Conservation (phyloP, 2,329 filamentous ascomycete species). For the Phaeoacremonium minimum region DNA sequence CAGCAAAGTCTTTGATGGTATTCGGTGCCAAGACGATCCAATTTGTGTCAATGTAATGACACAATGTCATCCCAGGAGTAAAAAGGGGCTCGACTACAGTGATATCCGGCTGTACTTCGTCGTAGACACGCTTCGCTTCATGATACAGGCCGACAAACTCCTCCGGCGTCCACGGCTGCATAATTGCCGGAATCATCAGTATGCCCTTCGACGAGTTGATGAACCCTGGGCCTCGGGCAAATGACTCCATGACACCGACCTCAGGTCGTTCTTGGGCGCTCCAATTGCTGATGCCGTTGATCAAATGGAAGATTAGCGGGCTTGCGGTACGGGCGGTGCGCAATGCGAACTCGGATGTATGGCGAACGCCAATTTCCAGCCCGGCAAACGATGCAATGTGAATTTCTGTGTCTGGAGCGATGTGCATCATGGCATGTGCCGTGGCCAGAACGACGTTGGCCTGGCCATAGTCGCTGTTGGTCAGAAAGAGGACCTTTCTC, state of each 20-base stretch:
- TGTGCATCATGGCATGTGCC: slow-evolving; percentile 24
- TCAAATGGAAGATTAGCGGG: slow-evolving; percentile 17
- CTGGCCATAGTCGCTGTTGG: slow-evolving; percentile 24
- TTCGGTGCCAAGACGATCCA: slow-evolving; percentile 37
- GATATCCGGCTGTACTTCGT: slow-evolving; percentile 23
- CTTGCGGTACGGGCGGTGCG: slow-evolving; percentile 9
- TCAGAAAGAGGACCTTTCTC: slow-evolving; percentile 22
- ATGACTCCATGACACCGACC: slow-evolving; percentile 7
- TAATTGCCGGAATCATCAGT: slow-evolving; percentile 13
- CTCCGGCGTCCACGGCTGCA: slow-evolving; percentile 21
- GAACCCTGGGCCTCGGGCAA: slow-evolving; percentile 5
- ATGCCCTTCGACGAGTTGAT: slow-evolving; percentile 6
- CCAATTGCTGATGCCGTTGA: slow-evolving; percentile 14
- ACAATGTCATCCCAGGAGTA: slow-evolving; percentile 33
- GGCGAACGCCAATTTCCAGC: slow-evolving; percentile 11
- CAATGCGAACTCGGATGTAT: slow-evolving; percentile 11
- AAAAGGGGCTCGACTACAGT: slow-evolving; percentile 25
- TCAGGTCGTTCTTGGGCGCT: slow-evolving; percentile 11
- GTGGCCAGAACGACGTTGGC: slow-evolving; percentile 32
- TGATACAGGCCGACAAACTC: slow-evolving; percentile 23
- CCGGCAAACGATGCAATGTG: slow-evolving; percentile 27
- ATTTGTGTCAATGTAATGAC: slow-evolving; percentile 20
- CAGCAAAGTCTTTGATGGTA: slow-evolving; percentile 31
- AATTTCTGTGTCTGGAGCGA: slow-evolving; percentile 22
- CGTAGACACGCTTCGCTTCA: slow-evolving; percentile 17